Evolutionary conservation across 2,329 filamentous ascomycete species (phyloP), one percentile per base, ranked within the genome.

Genomic region (Harringtonia lauricola): DNA sequence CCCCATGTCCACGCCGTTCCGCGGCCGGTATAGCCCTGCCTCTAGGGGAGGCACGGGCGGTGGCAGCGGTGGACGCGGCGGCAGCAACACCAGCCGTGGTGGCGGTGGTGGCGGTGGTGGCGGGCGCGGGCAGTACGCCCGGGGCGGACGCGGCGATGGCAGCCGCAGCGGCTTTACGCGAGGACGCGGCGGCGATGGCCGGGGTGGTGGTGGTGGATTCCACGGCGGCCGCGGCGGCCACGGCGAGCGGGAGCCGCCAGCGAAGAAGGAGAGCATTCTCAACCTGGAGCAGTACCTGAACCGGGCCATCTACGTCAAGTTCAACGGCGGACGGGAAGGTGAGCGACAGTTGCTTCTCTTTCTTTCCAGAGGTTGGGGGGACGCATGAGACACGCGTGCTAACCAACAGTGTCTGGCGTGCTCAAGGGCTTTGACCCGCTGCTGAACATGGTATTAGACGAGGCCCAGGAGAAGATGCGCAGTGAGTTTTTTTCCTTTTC

Each of bases 181-280:
- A 67, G 50, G 65, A 68, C 47, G 31, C 33, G 15, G 24, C 10
- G 35, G 41, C 9, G 39, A 41, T 36, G 29, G 63, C 49, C 62
- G 67, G 54, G 64, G 67, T n/a, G 59, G 64, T 14, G 26, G 28
- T 14, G 39, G 38, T 8, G 44, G 46, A 2, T 36, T 41, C 21
- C 7, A 18, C 15, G 24, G 43, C n/a, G 48, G 46, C 24, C 36
- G 39, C 9, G 41, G 48, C 9, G 39, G 41, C 8, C 21, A 36
- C 26, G 46, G 45, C 33, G 31, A 36, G 13, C 26, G 39, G 10
- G 39, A 79, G 79, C 86, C 94, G 65, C 78, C 82, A 55, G 86
- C 88, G 48, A 95, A 95, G 79, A 96, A 96, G 72, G 92, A 98
- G 66, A 96, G 95, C 63, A 98, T 98, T 56, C 77, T 98, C 43